phyloP scores from a whole-genome alignment of 2,329 filamentous ascomycete species.

The Penicillium sclerotigenum region DNA sequence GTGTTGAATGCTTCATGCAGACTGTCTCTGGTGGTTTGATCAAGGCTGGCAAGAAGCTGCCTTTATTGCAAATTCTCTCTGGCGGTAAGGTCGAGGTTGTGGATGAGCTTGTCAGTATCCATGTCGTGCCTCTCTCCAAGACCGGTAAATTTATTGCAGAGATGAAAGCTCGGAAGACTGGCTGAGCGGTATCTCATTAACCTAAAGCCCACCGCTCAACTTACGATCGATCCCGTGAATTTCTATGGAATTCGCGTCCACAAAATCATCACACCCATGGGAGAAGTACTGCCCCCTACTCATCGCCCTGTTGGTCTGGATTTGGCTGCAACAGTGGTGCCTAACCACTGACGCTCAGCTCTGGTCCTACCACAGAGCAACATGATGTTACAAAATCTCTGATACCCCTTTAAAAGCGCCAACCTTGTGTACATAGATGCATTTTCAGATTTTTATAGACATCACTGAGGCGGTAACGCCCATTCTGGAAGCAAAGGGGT shows the following conservation, averaged over 20 bases:
- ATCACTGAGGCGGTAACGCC: neutral
- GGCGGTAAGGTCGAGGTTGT: slow-evolving; percentile 80
- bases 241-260: neutral
- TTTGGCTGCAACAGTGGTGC: neutral
- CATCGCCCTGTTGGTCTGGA: neutral
- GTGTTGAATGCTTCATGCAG: slow-evolving; percentile 87
- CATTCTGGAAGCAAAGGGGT: neutral
- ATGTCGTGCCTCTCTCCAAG: slow-evolving; percentile 70
- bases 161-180: slow-evolving; percentile 69
- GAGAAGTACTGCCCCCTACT: neutral
- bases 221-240: neutral
- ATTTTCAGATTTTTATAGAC: slow-evolving; percentile 1
- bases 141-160: slow-evolving; percentile 75
- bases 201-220: neutral
- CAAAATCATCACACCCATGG: neutral
- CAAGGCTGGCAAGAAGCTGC: slow-evolving; percentile 83
- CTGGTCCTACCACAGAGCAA: neutral
- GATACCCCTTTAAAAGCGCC: slow-evolving; percentile 6
- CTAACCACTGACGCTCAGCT: neutral
- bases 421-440: slow-evolving; percentile 2
- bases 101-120: slow-evolving; percentile 78
- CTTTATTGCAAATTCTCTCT: slow-evolving; percentile 69
- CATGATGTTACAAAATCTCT: neutral
- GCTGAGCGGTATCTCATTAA: slow-evolving; percentile 17
- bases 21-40: slow-evolving; percentile 74